phyloP scores from a whole-genome alignment of 345 rosid species.

The Citrus cavaleriei region DNA sequence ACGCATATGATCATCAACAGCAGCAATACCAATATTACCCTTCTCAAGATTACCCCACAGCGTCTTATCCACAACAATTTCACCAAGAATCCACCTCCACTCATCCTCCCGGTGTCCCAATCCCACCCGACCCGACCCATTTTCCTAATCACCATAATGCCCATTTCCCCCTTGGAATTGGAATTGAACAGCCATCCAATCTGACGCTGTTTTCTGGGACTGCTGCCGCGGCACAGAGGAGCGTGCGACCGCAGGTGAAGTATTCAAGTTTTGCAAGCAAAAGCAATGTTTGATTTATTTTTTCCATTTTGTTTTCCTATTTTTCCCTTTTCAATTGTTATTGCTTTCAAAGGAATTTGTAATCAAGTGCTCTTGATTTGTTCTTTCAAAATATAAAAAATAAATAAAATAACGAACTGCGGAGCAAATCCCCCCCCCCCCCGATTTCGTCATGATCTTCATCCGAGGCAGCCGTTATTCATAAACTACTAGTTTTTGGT shows the following conservation, averaged over 20 bases:
- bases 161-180: background rate
- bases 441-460: background rate
- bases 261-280: background rate
- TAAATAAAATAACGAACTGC: background rate
- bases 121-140: slow-evolving; percentile 2
- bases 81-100: slow-evolving; percentile 20
- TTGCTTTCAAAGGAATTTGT: background rate
- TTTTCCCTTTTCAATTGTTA: too few species aligned
- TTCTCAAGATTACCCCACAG: slow-evolving; percentile 7
- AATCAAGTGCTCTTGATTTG: background rate
- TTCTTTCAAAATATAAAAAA: background rate
- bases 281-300: too few species aligned
- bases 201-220: background rate
- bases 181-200: background rate
- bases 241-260: slow-evolving; percentile 4
- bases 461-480: background rate
- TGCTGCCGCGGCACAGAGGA: background rate
- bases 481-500: background rate
- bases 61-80: slow-evolving; percentile 16
- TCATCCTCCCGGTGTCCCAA: slow-evolving; percentile 27
- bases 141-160: background rate
- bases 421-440: background rate
- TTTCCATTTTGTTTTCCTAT: background rate
- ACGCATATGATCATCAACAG: slow-evolving; percentile 11
- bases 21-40: slow-evolving; percentile 8